Conservation (phyloP, 352 stramenopile species). For the Globisporangium recalcitrans region DNA sequence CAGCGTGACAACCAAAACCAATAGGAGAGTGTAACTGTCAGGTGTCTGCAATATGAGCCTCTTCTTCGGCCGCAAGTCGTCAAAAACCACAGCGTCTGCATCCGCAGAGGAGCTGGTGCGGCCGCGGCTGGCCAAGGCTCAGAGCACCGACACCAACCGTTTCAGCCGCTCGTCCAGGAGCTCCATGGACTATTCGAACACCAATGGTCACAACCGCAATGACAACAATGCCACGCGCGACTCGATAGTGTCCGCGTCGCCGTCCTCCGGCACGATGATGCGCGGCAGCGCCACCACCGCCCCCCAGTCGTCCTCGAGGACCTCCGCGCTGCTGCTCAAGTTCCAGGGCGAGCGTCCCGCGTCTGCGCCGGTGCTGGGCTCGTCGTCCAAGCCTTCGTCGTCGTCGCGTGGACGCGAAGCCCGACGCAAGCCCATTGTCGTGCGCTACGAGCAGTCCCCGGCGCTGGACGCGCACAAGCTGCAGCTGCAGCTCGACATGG, state of each 20-base stretch:
- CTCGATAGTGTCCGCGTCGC: neutral
- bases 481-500: neutral
- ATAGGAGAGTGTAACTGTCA: conserved; percentile 5
- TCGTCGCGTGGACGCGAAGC: conserved; percentile 21
- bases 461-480: neutral
- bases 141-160: conserved; percentile 8
- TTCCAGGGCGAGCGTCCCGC: neutral
- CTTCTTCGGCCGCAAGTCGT: conserved; percentile 15
- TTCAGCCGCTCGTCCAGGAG: neutral
- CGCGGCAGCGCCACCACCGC: conserved; percentile 1
- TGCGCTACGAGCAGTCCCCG: conserved; percentile 24
- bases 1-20: neutral
- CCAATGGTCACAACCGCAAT: neutral
- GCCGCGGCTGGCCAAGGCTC: conserved; percentile 6
- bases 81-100: neutral
- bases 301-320: neutral
- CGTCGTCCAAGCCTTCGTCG: conserved; percentile 4
- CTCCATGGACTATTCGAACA: neutral
- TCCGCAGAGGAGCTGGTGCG: neutral
- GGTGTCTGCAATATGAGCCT: conserved; percentile 1
- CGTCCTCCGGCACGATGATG: neutral
- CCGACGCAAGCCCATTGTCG: conserved; percentile 28
- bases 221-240: neutral
- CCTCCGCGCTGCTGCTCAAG: conserved; percentile 5
- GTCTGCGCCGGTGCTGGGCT: neutral